These are phyloP conservation scores for Kregervanrija delftensis DNA, from an alignment of 805 yeast genomes.

Conservation along the genomic window DNA sequence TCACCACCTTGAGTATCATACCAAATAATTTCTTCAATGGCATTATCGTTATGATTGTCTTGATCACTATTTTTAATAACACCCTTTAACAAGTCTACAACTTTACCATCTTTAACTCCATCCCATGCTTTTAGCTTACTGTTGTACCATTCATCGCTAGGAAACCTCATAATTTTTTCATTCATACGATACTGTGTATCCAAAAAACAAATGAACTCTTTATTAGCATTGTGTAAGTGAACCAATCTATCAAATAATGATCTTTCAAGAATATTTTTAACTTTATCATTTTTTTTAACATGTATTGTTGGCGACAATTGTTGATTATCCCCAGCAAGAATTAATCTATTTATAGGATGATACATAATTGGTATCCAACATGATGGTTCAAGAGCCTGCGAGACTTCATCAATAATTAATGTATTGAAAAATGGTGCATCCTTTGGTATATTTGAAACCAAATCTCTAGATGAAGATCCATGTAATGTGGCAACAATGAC, in stretches of 20 bases:
- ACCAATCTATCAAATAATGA: constrained; percentile 82
- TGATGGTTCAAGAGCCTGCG: constrained; percentile 90
- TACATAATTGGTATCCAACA: constrained; percentile 89
- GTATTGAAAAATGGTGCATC: constrained; percentile 53
- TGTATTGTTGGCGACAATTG: constrained; percentile 91
- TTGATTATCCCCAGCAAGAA: constrained; percentile 89
- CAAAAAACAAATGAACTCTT: constrained; percentile 44
- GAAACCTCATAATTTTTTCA: constrained; percentile 65
- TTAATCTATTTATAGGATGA: constrained; percentile 53
- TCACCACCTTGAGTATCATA: constrained; percentile 91
- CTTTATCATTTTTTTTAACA: constrained; percentile 11
- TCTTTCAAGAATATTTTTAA: constrained; percentile 41
- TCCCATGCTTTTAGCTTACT: constrained; percentile 56
- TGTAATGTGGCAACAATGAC: constrained; percentile 83
- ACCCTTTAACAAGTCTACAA: constrained; percentile 43
- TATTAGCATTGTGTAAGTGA: constrained; percentile 29
- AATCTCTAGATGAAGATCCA: constrained; percentile 73
- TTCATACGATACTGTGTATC: constrained; percentile 89
- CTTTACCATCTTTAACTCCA: constrained; percentile 43
- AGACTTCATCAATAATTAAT: constrained; percentile 88
- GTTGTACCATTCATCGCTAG: constrained; percentile 60
- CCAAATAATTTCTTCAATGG: constrained; percentile 61
- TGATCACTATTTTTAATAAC: constrained; percentile 28
- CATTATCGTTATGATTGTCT: constrained; percentile 35
- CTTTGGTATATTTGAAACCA: constrained; percentile 40